These are phyloP conservation scores for Mesembryanthemum crystallinum DNA, from an alignment of 148 eudicot genomes.

Conservation along the genomic window DNA sequence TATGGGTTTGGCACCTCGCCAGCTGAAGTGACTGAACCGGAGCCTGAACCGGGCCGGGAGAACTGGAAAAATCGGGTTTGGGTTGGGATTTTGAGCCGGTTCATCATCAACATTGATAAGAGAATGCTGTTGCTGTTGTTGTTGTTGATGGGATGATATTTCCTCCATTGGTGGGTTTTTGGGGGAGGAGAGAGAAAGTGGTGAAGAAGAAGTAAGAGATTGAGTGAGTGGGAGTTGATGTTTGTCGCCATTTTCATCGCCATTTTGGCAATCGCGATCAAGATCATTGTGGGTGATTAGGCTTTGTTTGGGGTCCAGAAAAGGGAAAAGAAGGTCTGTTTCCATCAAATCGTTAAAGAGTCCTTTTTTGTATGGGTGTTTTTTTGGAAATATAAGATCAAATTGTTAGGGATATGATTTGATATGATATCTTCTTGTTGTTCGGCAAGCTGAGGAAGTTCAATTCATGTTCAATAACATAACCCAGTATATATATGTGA, in stretches of 20 bases:
- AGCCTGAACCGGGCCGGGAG: constrained; percentile 16
- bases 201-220: background rate
- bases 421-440: too few species aligned
- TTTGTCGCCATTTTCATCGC: background rate
- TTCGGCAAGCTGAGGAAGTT: too few species aligned
- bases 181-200: constrained; percentile 12
- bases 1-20: constrained; percentile 49
- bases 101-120: background rate
- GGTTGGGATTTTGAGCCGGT: background rate
- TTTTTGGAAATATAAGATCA: too few species aligned
- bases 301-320: background rate
- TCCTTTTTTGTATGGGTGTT: too few species aligned
- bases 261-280: background rate
- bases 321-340: background rate
- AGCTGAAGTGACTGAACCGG: constrained; percentile 12
- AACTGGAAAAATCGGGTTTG: constrained; percentile 14
- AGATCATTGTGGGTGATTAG: too few species aligned
- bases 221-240: background rate
- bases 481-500: too few species aligned
- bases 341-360: background rate
- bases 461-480: too few species aligned
- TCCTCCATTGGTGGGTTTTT: constrained; percentile 16
- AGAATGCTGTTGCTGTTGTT: constrained; percentile 1
- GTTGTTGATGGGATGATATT: too few species aligned
- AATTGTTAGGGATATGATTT: too few species aligned